Evolutionary conservation across 345 rosid genomes (phyloP).

Genomic region (Gossypium australe): DNA sequence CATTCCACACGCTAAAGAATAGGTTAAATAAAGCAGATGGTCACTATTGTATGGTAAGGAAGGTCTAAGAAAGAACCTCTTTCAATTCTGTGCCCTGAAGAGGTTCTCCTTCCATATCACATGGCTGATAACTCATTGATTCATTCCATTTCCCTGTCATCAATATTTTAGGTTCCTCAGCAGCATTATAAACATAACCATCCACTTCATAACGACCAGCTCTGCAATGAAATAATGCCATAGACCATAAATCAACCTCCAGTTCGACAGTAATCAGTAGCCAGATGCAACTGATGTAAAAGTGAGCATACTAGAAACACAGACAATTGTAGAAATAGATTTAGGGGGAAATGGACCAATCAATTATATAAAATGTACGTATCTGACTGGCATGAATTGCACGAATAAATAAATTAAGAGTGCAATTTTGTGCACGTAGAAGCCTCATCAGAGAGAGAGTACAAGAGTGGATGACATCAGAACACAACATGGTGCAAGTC

Average conservation of each 20-base stretch:
- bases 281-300: background rate
- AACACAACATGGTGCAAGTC: background rate
- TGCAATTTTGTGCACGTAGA: background rate
- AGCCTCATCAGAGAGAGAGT: background rate
- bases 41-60: background rate
- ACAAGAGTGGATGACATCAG: background rate
- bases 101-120: conserved; percentile 77
- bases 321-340: background rate
- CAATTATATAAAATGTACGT: background rate
- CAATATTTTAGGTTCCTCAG: conserved; percentile 71
- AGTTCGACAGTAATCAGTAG: background rate
- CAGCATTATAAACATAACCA: conserved; percentile 74
- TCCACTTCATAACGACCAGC: conserved; percentile 87
- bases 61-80: conserved; percentile 38
- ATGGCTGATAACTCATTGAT: conserved; percentile 74
- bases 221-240: conserved; percentile 30
- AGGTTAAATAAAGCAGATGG: background rate
- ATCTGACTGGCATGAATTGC: background rate
- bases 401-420: background rate
- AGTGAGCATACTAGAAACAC: background rate
- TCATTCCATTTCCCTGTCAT: conserved; percentile 86
- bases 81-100: conserved; percentile 63
- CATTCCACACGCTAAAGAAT: background rate
- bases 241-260: background rate
- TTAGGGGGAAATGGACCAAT: background rate